Base-by-base conservation (phyloP, 176 grass and related monocot genomes). In the Neostapfia colusana region DNA sequence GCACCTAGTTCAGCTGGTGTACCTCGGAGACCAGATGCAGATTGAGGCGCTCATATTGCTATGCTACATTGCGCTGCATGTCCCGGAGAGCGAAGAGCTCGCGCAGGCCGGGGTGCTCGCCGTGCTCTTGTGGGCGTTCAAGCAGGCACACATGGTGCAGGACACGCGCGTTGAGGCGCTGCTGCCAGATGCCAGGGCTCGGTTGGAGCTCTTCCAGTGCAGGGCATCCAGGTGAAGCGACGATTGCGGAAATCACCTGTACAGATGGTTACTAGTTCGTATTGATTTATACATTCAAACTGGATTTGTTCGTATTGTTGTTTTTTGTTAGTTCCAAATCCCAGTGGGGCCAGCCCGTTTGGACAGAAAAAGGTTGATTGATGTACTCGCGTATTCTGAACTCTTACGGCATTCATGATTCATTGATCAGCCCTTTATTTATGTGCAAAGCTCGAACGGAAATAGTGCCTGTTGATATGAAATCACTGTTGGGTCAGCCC, bases 1-100 rank as follows among this genome's bases (percentile, higher is more conserved):
- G 28, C 91, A 89, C 75, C 89, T 97, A 0, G 89, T 97, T 1
- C 94, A 97, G 84, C 88, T 97, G 12, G 94, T 97, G 10, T 93
- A 93, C 77, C 83, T 97, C 0, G 88, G 91, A 1, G 94, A 89
- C 18, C 54, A 97, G 35, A 62, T 97, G 55, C 91, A 97, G 90
- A 75, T 91, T 12, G 94, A 91, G 71, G 94, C 94, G 45, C 81
- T 97, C 74, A 85, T 89, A 41, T 35, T 97, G 76, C 78, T 97
- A n/a, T 88, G 84, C 73, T 91, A 89, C 77, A 63, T 97, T 31
- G 91, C 91, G 36, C 77, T 76, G 24, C 81, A 97, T 46, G 84
- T 97, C 35, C 84, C 94, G 38, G 94, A 97, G 66, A 91, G 79
- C 72, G 88, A 91, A 72, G 94, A 97, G 68, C 67, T 93, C 14